Conservation (phyloP, 2,329 filamentous ascomycete species). For the Massarina eburnea region DNA sequence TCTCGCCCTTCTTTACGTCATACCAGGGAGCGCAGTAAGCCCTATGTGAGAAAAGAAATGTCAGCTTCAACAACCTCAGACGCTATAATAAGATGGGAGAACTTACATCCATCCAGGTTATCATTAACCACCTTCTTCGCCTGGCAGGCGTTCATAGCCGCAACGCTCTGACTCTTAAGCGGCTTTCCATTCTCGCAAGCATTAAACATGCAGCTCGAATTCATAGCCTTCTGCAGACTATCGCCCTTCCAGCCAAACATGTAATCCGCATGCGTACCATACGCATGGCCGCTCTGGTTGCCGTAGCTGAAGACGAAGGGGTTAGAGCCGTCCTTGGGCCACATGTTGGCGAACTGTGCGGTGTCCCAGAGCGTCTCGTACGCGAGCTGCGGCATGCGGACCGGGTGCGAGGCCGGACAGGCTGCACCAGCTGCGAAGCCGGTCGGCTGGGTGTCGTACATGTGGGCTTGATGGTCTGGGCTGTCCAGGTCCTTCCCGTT, state of each 20-base stretch:
- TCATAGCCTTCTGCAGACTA: slow-evolving; percentile 14
- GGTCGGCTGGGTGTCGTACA: slow-evolving; percentile 14
- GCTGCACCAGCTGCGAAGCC: slow-evolving; percentile 8
- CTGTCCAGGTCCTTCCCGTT: slow-evolving; percentile 52
- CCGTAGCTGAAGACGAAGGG: slow-evolving; percentile 16
- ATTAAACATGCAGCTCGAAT: slow-evolving; percentile 12
- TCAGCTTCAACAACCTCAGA: background rate
- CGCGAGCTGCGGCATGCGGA: slow-evolving; percentile 12
- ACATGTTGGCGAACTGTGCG: slow-evolving; percentile 15
- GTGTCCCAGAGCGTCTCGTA: slow-evolving; percentile 18
- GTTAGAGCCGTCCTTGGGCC: slow-evolving; percentile 11
- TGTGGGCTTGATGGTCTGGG: slow-evolving; percentile 55
- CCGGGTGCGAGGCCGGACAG: slow-evolving; percentile 13
- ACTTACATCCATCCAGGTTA: slow-evolving; percentile 43
- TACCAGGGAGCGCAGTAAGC: slow-evolving; percentile 4
- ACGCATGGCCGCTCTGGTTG: slow-evolving; percentile 9
- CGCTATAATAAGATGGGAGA: background rate
- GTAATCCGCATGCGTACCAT: slow-evolving; percentile 20
- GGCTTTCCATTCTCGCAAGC: slow-evolving; percentile 12
- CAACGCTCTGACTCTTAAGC: slow-evolving; percentile 14
- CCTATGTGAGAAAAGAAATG: slow-evolving; percentile 2
- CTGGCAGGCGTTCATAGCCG: slow-evolving; percentile 13
- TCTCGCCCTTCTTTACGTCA: background rate
- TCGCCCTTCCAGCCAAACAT: slow-evolving; percentile 43
- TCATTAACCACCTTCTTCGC: slow-evolving; percentile 51